A percentile compares a stretch with the other conserved stretches of the same genome.
phyloP scores from a whole-genome alignment of 1,139 yeast species.

The Taphrina pruni region DNA sequence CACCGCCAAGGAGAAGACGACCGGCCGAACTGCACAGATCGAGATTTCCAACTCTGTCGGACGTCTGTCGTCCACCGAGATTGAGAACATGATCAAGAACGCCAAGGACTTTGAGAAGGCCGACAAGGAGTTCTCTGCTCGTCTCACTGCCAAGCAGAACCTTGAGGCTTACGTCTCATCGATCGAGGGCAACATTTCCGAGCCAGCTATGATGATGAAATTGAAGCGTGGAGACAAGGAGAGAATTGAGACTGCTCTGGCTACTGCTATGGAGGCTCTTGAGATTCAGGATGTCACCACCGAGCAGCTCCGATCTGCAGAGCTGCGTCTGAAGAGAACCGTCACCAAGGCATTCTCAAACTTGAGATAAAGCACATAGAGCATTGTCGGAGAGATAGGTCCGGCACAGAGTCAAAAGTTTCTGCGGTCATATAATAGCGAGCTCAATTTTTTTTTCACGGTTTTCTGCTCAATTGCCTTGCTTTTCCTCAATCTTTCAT shows the following conservation, averaged over 20 bases:
- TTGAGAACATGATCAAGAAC: conserved; percentile 97
- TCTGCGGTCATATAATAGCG: conserved; percentile 38
- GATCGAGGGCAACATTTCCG: conserved; percentile 94
- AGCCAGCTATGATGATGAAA: conserved; percentile 98
- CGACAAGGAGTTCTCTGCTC: conserved; percentile 99
- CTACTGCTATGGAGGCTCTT: conserved; percentile 97
- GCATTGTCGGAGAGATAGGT: conserved; percentile 7
- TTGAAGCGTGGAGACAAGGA: conserved; percentile 97
- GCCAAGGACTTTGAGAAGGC: conserved; percentile 99
- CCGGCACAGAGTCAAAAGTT: conserved; percentile 24
- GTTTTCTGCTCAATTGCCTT: not conserved
- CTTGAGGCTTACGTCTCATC: conserved; percentile 98
- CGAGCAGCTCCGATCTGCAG: conserved; percentile 99
- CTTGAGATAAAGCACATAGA: conserved; percentile 64
- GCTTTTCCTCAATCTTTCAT: no score
- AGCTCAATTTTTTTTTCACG: conserved; percentile 24
- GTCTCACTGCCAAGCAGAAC: conserved; percentile 99
- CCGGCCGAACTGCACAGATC: conserved; percentile 99
- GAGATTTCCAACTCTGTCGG: conserved; percentile 99
- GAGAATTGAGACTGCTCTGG: conserved; percentile 96
- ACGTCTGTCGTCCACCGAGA: conserved; percentile 96
- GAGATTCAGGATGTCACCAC: conserved; percentile 96
- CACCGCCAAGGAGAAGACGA: conserved; percentile 98
- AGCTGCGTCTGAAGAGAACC: conserved; percentile 97
- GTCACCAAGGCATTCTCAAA: conserved; percentile 99